These are phyloP conservation scores for Diaporthe capsici DNA, from an alignment of 2,329 filamentous ascomycete genomes.

Conservation along the genomic window DNA sequence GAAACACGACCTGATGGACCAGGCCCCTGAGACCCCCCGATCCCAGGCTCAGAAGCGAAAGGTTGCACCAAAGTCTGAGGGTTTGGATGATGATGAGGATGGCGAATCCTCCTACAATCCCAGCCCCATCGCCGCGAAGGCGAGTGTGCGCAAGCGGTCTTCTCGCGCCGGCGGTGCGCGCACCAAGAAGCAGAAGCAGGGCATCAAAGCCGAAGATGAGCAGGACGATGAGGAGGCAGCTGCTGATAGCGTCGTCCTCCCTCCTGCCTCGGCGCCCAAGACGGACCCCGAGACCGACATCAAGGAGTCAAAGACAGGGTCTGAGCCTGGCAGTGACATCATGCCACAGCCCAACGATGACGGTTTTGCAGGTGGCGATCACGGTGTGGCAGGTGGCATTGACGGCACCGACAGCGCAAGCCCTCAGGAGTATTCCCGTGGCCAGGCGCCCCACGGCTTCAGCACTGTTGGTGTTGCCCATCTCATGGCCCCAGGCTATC, in stretches of 20 bases:
- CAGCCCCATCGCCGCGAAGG: background rate
- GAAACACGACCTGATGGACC: conserved; percentile 25
- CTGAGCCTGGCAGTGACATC: background rate
- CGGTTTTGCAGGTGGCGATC: background rate
- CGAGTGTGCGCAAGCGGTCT: conserved; percentile 14
- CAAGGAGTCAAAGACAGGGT: background rate
- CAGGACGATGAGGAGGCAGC: background rate
- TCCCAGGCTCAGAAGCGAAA: conserved; percentile 2
- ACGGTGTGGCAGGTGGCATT: background rate
- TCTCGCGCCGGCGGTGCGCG: background rate
- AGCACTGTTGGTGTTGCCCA: background rate
- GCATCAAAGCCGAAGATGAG: background rate
- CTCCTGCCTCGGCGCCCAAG: background rate
- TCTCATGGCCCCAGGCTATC: background rate
- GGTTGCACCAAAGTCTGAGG: background rate
- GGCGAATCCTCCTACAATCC: conserved; percentile 4
- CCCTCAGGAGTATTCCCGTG: background rate
- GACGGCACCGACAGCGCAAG: background rate
- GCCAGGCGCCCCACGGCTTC: background rate
- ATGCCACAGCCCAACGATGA: background rate
- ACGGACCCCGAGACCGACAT: background rate
- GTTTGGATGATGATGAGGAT: conserved; percentile 1
- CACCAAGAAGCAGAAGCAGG: background rate
- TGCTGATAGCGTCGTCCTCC: background rate
- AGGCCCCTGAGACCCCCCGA: background rate